A percentile compares a stretch with the other conserved stretches of the same genome.
phyloP scores from a whole-genome alignment of 768 basidiomycete genomes.

The Lactifluus pinguis region DNA sequence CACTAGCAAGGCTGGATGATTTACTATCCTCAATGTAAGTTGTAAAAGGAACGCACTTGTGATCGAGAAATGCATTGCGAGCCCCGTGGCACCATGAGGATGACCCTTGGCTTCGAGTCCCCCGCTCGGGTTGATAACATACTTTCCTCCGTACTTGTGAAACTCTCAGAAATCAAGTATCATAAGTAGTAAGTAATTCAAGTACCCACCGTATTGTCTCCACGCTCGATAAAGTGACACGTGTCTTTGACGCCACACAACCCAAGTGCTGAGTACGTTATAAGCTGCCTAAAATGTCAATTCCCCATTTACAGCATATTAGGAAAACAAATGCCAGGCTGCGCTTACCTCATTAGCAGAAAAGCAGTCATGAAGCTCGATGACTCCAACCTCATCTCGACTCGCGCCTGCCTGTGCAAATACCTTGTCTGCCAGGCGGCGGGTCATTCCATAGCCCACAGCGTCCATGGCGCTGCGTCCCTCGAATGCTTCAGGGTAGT shows the following conservation, averaged over 20 bases:
- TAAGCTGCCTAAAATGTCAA: constrained; percentile 38
- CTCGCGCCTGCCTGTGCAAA: constrained; percentile 62
- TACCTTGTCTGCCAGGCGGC: constrained; percentile 54
- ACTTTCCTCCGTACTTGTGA: constrained; percentile 73
- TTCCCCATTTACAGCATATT: background rate
- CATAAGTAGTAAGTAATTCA: background rate
- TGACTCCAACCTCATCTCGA: constrained; percentile 68
- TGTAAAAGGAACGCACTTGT: constrained; percentile 41
- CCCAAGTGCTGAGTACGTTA: constrained; percentile 75
- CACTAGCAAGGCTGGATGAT: constrained; percentile 35
- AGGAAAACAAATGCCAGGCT: background rate
- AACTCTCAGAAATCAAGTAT: background rate
- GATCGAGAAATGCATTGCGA: constrained; percentile 85
- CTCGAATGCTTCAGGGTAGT: constrained; percentile 55
- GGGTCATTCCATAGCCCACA: constrained; percentile 74
- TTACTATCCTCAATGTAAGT: background rate
- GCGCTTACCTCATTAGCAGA: constrained; percentile 61
- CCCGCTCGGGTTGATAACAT: constrained; percentile 76
- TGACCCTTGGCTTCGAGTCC: constrained; percentile 87
- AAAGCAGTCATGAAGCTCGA: constrained; percentile 86
- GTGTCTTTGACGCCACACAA: constrained; percentile 60
- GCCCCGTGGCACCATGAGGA: constrained; percentile 72
- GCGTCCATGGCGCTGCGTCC: constrained; percentile 67
- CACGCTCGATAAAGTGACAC: constrained; percentile 60
- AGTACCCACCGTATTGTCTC: constrained; percentile 64